Conservation (phyloP, 129 eudicot species). For the Pittosporum tobira region DNA sequence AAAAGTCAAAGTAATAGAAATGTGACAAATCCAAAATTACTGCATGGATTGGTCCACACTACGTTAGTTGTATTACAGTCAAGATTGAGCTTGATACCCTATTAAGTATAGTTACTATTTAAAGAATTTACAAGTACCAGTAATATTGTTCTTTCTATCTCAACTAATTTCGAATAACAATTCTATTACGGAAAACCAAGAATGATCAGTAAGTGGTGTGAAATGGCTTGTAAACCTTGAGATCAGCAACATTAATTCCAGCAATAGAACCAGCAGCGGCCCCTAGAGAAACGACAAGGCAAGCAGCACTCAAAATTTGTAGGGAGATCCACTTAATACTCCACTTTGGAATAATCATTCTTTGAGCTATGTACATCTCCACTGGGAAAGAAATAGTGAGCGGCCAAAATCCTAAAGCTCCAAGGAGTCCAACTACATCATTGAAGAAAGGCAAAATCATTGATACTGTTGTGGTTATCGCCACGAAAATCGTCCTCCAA, state of each 20-base stretch:
- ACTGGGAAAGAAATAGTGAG: slow-evolving; percentile 49
- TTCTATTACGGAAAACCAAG: no score
- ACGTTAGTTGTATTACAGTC: no score
- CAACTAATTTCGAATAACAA: no score
- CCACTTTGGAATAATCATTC: slow-evolving; percentile 37
- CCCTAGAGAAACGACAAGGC: slow-evolving; percentile 37
- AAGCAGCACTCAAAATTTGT: slow-evolving; percentile 29
- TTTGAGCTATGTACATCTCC: slow-evolving; percentile 53
- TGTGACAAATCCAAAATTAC: no score
- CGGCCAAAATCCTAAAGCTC: slow-evolving; percentile 57
- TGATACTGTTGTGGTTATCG: slow-evolving; percentile 35
- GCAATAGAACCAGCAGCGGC: slow-evolving; percentile 58
- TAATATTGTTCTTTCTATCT: no score
- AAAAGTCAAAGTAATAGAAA: no score
- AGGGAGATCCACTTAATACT: slow-evolving; percentile 38
- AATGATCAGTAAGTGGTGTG: slow-evolving; percentile 45
- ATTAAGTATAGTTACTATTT: no score
- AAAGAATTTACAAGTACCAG: no score
- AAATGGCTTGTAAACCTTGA: slow-evolving; percentile 49
- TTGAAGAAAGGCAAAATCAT: slow-evolving; percentile 56
- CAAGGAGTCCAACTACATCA: slow-evolving; percentile 56
- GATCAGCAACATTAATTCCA: slow-evolving; percentile 46
- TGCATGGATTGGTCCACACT: no score
- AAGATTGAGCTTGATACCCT: no score
- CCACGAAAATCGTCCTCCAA: no score